Evolutionary conservation across 2,329 filamentous ascomycete species (phyloP).

Genomic region (Pseudopithomyces maydicus): DNA sequence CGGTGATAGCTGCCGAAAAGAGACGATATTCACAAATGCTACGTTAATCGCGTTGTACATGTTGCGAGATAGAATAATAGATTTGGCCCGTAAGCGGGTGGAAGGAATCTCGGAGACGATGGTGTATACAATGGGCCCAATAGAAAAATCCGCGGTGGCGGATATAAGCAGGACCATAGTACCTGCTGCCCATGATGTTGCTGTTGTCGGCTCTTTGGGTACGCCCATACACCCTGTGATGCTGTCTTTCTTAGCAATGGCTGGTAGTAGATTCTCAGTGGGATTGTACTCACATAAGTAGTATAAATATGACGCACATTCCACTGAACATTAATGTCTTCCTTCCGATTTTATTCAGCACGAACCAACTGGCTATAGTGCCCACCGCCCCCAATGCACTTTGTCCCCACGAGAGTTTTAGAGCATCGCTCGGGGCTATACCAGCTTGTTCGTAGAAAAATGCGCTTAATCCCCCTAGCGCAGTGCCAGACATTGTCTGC

Average conservation of each 20-base stretch:
- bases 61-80: slow-evolving; percentile 79
- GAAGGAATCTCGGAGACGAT: slow-evolving; percentile 82
- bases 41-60: slow-evolving; percentile 78
- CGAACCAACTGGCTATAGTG: slow-evolving; percentile 31
- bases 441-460: slow-evolving; percentile 51
- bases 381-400: background rate
- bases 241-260: background rate
- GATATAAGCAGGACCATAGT: slow-evolving; percentile 39
- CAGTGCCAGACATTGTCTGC: slow-evolving; percentile 40
- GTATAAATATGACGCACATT: slow-evolving; percentile 2
- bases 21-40: slow-evolving; percentile 80
- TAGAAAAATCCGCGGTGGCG: slow-evolving; percentile 67
- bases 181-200: slow-evolving; percentile 44
- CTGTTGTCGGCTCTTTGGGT: slow-evolving; percentile 4
- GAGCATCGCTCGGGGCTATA: slow-evolving; percentile 36
- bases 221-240: slow-evolving; percentile 2
- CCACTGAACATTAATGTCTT: slow-evolving; percentile 5
- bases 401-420: slow-evolving; percentile 56
- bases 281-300: background rate
- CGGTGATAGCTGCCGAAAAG: slow-evolving; percentile 41
- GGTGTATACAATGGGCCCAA: slow-evolving; percentile 58
- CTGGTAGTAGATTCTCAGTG: background rate
- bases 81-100: slow-evolving; percentile 82
- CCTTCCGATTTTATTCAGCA: slow-evolving; percentile 52
- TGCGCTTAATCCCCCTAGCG: slow-evolving; percentile 37